Evolutionary conservation across 2,329 filamentous ascomycete species (phyloP).

Genomic region (Nannizziopsis barbatae): DNA sequence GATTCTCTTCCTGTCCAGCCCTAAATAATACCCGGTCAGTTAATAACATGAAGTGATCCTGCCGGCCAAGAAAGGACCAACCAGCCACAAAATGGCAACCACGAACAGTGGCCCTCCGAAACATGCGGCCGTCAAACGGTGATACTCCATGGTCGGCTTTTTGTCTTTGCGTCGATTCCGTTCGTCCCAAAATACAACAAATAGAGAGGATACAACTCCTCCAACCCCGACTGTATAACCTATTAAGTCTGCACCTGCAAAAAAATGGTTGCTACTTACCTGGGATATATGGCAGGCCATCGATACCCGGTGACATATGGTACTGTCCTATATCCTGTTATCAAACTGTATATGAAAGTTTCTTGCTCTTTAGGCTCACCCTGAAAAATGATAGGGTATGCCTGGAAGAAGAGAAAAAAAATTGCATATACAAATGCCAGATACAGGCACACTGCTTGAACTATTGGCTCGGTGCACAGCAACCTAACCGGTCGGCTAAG

Average conservation of each 20-base stretch:
- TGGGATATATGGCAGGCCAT: slow-evolving; percentile 12
- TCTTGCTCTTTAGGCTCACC: neutral
- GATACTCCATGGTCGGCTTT: slow-evolving; percentile 33
- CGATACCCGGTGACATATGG: slow-evolving; percentile 11
- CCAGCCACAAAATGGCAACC: slow-evolving; percentile 43
- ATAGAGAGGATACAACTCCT: slow-evolving; percentile 2
- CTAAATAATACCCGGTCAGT: slow-evolving; percentile 18
- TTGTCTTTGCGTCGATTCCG: neutral
- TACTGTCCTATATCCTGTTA: slow-evolving; percentile 7
- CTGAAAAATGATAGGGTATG: slow-evolving; percentile 12
- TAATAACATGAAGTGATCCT: neutral
- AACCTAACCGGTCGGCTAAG: slow-evolving; percentile 17
- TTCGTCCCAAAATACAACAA: slow-evolving; percentile 10
- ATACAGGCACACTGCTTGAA: slow-evolving; percentile 18
- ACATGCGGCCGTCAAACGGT: slow-evolving; percentile 59
- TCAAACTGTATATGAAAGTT: neutral
- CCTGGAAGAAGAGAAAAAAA: slow-evolving; percentile 11
- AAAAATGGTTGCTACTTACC: slow-evolving; percentile 2
- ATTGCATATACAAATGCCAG: slow-evolving; percentile 18
- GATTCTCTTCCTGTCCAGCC: slow-evolving; percentile 19
- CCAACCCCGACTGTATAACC: slow-evolving; percentile 7
- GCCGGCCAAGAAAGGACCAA: neutral
- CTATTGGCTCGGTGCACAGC: slow-evolving; percentile 19
- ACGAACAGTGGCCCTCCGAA: slow-evolving; percentile 53
- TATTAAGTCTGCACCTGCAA: neutral